Percentiles rank a stretch among this genome's conserved stretches.
Evolutionary conservation across 495 filamentous ascomycete genomes (phyloP).

Genomic region (Schizothecium vesticola): DNA sequence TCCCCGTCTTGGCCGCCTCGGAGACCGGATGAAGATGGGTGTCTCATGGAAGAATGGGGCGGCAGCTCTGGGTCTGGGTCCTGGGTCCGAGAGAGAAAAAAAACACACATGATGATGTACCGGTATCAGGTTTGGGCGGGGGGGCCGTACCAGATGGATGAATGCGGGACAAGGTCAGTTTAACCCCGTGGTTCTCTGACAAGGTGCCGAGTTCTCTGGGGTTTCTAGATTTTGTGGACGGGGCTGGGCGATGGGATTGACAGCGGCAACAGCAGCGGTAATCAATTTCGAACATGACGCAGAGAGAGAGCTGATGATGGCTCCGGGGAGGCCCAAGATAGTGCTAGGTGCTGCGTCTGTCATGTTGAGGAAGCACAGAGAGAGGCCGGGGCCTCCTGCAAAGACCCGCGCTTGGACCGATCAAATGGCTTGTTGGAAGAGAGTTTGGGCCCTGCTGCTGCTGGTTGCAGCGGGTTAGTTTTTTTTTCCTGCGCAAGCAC

Average conservation of each 20-base stretch:
- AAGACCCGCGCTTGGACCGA: constrained; percentile 6
- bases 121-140: constrained; percentile 13
- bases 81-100: not conserved
- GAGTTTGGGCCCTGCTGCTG: not conserved
- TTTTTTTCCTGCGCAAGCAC: not conserved
- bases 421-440: not conserved
- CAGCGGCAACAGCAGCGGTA: not conserved
- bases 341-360: not conserved
- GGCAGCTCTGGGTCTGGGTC: constrained; percentile 1
- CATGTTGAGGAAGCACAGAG: not conserved
- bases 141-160: not conserved
- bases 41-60: constrained; percentile 23
- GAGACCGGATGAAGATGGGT: constrained; percentile 16
- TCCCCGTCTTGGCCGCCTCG: constrained; percentile 11
- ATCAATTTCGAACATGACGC: not conserved
- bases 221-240: not conserved
- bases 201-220: constrained; percentile 3
- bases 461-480: too few species aligned
- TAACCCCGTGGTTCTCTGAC: constrained; percentile 28
- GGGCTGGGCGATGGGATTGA: not conserved
- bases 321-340: not conserved
- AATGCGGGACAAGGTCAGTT: constrained; percentile 15
- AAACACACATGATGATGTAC: constrained; percentile 4
- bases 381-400: not conserved
- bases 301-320: not conserved